Base-by-base conservation (phyloP, 2,329 filamentous ascomycete genomes). In the Diaporthe destruens region DNA sequence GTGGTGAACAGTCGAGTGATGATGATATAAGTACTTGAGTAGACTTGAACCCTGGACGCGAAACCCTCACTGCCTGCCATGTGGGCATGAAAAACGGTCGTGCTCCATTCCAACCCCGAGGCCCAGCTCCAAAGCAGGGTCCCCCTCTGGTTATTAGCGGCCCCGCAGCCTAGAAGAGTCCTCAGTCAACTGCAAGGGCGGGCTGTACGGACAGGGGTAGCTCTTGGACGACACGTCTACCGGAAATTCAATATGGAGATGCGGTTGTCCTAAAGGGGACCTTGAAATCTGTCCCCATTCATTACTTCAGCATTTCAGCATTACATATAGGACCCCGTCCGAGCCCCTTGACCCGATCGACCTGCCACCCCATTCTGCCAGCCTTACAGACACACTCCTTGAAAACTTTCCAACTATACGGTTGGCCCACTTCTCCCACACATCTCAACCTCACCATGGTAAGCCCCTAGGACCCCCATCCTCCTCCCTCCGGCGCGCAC, bases 261-360 rank as follows among this genome's bases (percentile, higher is more conserved):
- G 59, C 66, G 71, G 56, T 71, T 69, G 65, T 61, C 67, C 55
- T 34, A 53, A 42, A 29, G 6, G 36, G 61, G 61, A 39, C 61
- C 61, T 44, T 77, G 76, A 77, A 78, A 78, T 77, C 76, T 78
- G 77, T 77, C 77, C 77, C 61, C 61, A 66, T 66, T 66, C 61
- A 66, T 39, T 66, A 29, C 32, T 51, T 66, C 47, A 20, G 53
- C 61, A 53, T 53, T 18, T 29, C n/a, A n/a, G 32, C 61, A 36
- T 66, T 66, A 53, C 61, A 66, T 66, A 53, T 66, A 66, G 47
- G 14, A n/a, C 23, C 7, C 25, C 39, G 36, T 18, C 44, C 44
- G 44, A 65, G 20, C 23, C 61, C n/a, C 47, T 53, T 18, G 32
- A 39, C 32, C 61, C 44, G 32, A 44, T 29, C 25, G 57, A 63